phyloP scores from a whole-genome alignment of 495 filamentous ascomycete genomes.

The Neurospora tetrasperma region DNA sequence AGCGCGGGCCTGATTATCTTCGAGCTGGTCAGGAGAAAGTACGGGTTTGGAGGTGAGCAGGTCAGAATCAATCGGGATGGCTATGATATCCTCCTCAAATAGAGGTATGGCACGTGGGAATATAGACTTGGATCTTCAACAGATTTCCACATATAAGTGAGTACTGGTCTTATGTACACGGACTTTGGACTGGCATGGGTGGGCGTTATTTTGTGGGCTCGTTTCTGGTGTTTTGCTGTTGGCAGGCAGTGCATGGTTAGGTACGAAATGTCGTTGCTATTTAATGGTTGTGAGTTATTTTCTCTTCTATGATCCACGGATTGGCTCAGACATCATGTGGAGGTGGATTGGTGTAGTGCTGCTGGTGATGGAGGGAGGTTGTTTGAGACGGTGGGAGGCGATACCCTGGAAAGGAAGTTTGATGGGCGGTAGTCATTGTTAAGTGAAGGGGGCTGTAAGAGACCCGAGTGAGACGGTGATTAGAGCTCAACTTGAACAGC shows the following conservation, averaged over 20 bases:
- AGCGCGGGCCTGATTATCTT: conserved; percentile 86
- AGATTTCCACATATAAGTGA: neutral
- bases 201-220: neutral
- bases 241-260: neutral
- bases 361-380: neutral
- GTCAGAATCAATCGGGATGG: conserved; percentile 49
- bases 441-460: neutral
- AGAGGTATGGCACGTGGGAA: conserved; percentile 1
- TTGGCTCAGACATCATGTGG: neutral
- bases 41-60: conserved; percentile 56
- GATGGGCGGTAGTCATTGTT: neutral
- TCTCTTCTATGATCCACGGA: neutral
- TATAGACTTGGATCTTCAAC: neutral
- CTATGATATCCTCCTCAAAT: conserved; percentile 60
- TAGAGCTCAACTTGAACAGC: too few species aligned
- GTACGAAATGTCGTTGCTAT: neutral
- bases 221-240: neutral
- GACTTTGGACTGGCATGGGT: neutral
- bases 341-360: neutral
- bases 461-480: neutral
- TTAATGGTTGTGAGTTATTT: neutral
- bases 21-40: conserved; percentile 73
- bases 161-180: neutral
- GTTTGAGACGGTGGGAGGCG: neutral
- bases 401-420: neutral